Conservation (phyloP, 1,139 yeast genomes). For the Wickerhamomyces sp. region DNA sequence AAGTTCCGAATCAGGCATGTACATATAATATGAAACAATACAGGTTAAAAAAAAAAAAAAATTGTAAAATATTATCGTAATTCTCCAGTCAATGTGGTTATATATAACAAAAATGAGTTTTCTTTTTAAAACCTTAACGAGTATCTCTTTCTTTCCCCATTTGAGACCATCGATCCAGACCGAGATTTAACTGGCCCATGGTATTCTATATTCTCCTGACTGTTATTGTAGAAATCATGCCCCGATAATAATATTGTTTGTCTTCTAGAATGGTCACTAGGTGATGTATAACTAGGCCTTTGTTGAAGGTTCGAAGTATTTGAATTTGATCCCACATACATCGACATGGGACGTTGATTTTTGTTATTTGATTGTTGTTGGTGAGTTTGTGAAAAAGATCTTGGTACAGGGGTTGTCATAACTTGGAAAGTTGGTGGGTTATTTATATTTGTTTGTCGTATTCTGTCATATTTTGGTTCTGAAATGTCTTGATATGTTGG, state of each 20-base stretch:
- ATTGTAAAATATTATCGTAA: background rate
- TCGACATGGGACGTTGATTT: background rate
- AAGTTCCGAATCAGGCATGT: conserved; percentile 9
- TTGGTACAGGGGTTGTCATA: conserved; percentile 16
- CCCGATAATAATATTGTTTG: background rate
- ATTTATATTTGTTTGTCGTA: background rate
- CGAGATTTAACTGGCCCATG: background rate
- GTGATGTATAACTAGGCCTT: background rate
- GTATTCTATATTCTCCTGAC: background rate
- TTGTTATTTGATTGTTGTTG: background rate
- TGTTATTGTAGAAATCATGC: background rate
- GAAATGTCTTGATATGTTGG: background rate
- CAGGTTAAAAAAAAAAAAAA: conserved; percentile 4
- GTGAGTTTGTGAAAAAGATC: conserved; percentile 12
- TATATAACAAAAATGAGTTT: background rate
- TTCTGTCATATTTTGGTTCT: background rate
- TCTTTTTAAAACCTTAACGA: conserved; percentile 19
- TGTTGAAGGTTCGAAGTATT: background rate
- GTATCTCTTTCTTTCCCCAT: conserved; percentile 12
- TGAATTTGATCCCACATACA: background rate
- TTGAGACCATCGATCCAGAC: background rate
- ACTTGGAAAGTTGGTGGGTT: conserved; percentile 6
- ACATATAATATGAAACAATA: conserved; percentile 5
- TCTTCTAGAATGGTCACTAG: background rate
- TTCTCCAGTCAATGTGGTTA: no score